A percentile compares a stretch with the other conserved stretches of the same genome.
Evolutionary conservation across 768 basidiomycete genomes (phyloP).

Genomic region (Boletus rubescentipes): DNA sequence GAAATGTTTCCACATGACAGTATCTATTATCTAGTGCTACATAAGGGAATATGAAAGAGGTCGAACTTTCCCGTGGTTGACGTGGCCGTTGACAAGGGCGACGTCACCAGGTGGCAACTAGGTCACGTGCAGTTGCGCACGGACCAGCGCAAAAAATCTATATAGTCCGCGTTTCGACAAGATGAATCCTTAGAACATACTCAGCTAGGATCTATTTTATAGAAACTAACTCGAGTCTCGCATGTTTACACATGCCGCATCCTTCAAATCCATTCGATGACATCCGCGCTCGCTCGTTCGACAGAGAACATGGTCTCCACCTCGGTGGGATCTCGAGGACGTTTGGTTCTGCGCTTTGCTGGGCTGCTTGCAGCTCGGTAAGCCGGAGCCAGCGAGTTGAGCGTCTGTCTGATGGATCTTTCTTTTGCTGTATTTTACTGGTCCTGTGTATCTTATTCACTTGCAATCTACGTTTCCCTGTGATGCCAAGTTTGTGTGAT

Average conservation of each 20-base stretch:
- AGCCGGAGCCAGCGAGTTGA: constrained; percentile 49
- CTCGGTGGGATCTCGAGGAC: constrained; percentile 53
- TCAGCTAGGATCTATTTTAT: constrained; percentile 80
- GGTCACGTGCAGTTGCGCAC: constrained; percentile 31
- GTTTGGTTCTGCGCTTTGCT: constrained; percentile 46
- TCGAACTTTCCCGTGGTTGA: neutral
- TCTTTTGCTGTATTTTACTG: neutral
- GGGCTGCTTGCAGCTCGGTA: constrained; percentile 29
- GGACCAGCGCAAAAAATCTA: constrained; percentile 35
- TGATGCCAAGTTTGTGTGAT: neutral
- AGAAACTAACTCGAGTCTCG: constrained; percentile 79
- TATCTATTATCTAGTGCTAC: neutral
- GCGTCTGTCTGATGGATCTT: constrained; percentile 64
- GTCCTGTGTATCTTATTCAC: no score
- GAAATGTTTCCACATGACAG: neutral
- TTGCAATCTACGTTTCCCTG: neutral
- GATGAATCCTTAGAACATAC: constrained; percentile 62
- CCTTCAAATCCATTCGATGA: constrained; percentile 74
- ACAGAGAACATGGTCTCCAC: constrained; percentile 60
- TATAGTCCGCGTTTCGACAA: constrained; percentile 28
- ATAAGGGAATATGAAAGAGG: neutral
- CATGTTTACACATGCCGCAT: constrained; percentile 76
- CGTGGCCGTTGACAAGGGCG: neutral
- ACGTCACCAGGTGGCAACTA: no score
- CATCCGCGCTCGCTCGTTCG: constrained; percentile 59